Percentiles rank a stretch among this genome's conserved stretches.
Evolutionary conservation across 352 stramenopile genomes (phyloP).

Genomic region (Thalassiosira livingstoniorum): DNA sequence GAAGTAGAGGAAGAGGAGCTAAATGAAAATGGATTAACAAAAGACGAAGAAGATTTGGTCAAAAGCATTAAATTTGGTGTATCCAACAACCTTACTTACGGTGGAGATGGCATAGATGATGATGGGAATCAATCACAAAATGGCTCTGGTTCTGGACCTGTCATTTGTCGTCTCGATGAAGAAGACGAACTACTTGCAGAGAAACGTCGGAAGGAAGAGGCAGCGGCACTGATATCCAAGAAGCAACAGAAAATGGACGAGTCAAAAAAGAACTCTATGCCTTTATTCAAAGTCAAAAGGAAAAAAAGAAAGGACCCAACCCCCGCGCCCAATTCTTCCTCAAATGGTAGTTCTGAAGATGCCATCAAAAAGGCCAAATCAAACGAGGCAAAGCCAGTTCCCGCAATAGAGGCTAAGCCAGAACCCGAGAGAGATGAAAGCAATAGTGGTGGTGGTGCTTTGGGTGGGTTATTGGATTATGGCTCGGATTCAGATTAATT

Average conservation of each 20-base stretch:
- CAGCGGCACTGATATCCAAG: conserved; percentile 49
- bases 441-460: conserved; percentile 36
- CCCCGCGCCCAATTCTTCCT: no score
- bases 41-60: conserved; percentile 79
- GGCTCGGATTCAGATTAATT: conserved; percentile 68
- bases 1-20: conserved; percentile 45
- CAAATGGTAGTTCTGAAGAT: no score
- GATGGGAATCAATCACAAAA: conserved; percentile 22
- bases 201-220: conserved; percentile 60
- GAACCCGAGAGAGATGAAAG: no score
- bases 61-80: conserved; percentile 79
- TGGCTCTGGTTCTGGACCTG: not conserved
- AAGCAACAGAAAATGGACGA: conserved; percentile 27
- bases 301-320: conserved; percentile 62
- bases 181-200: conserved; percentile 75
- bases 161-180: conserved; percentile 65
- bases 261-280: conserved; percentile 41
- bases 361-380: no score
- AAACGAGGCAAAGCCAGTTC: no score
- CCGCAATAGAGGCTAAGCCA: no score
- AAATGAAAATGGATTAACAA: conserved; percentile 73
- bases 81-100: no score
- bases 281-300: conserved; percentile 71
- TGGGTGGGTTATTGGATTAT: conserved; percentile 70
- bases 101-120: no score